phyloP scores from a whole-genome alignment of 345 rosid species.

The Citrus sinensis region DNA sequence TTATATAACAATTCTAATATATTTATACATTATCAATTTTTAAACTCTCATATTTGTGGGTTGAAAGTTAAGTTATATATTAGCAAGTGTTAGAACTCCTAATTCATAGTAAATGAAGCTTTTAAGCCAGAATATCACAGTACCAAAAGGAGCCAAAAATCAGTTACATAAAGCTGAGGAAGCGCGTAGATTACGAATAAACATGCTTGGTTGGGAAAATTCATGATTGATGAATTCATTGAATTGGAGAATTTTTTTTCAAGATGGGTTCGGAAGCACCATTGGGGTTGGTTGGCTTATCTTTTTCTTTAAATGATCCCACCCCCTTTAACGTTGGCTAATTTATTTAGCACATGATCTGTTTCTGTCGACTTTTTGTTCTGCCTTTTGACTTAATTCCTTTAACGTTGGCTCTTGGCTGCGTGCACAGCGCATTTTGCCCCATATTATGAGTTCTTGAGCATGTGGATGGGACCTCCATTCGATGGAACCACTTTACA shows the following conservation, averaged over 20 bases:
- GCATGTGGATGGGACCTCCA: neutral
- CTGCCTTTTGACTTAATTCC: no score
- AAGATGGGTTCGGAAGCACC: neutral
- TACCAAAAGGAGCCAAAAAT: no score
- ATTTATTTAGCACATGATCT: neutral
- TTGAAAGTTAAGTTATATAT: no score
- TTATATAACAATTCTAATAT: no score
- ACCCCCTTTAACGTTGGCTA: neutral
- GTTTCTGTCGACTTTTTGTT: neutral
- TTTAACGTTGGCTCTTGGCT: neutral
- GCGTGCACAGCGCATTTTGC: slow-evolving; percentile 5
- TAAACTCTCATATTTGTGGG: no score
- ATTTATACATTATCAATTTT: no score
- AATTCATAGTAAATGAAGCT: no score
- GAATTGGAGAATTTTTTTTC: neutral
- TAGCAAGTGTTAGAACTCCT: no score
- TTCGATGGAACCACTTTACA: neutral
- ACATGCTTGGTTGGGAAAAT: neutral
- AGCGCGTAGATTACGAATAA: neutral
- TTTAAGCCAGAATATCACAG: no score
- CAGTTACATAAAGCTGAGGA: neutral
- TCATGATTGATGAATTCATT: neutral
- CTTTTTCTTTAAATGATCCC: neutral
- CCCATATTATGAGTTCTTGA: neutral
- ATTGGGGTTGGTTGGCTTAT: slow-evolving; percentile 3